A percentile compares a stretch with the other conserved stretches of the same genome.
phyloP scores from a whole-genome alignment of 768 basidiomycete genomes.

The Royoungia palumana region DNA sequence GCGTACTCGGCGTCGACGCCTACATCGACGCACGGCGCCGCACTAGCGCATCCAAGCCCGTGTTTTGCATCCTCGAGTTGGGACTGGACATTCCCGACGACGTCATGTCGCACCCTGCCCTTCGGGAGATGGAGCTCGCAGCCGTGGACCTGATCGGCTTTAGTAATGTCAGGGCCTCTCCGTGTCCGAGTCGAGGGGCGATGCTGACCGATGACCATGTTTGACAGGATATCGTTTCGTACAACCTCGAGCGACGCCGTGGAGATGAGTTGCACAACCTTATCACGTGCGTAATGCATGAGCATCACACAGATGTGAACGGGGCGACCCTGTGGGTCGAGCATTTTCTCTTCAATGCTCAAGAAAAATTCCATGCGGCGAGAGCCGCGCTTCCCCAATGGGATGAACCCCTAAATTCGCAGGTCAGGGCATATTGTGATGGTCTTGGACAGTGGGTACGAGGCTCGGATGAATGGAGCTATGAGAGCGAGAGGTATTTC shows the following conservation, averaged over 20 bases:
- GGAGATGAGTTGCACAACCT: conserved; percentile 36
- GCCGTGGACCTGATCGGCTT: conserved; percentile 36
- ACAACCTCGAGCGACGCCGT: conserved; percentile 33
- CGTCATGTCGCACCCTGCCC: conserved; percentile 38
- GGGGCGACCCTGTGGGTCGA: conserved; percentile 16
- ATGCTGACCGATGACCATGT: neutral
- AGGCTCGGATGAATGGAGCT: conserved; percentile 49
- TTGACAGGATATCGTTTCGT: conserved; percentile 29
- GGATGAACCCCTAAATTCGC: conserved; percentile 39
- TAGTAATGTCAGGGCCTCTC: conserved; percentile 33
- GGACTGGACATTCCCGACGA: conserved; percentile 38
- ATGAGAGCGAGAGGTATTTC: conserved; percentile 44
- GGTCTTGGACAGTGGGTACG: conserved; percentile 53
- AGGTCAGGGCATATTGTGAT: conserved; percentile 41
- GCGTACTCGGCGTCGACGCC: conserved; percentile 36
- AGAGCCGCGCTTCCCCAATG: conserved; percentile 35
- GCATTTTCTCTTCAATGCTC: neutral
- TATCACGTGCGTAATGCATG: conserved; percentile 52
- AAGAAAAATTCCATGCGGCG: conserved; percentile 10
- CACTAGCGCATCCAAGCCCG: conserved; percentile 41
- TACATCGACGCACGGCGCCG: conserved; percentile 42
- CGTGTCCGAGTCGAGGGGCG: too few relatives aligned
- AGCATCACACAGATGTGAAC: conserved; percentile 23
- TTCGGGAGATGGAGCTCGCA: conserved; percentile 28
- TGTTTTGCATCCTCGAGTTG: conserved; percentile 36